These are phyloP conservation scores for Curvularia spicifera DNA, from an alignment of 2,329 filamentous ascomycete species.

Conservation along the genomic window DNA sequence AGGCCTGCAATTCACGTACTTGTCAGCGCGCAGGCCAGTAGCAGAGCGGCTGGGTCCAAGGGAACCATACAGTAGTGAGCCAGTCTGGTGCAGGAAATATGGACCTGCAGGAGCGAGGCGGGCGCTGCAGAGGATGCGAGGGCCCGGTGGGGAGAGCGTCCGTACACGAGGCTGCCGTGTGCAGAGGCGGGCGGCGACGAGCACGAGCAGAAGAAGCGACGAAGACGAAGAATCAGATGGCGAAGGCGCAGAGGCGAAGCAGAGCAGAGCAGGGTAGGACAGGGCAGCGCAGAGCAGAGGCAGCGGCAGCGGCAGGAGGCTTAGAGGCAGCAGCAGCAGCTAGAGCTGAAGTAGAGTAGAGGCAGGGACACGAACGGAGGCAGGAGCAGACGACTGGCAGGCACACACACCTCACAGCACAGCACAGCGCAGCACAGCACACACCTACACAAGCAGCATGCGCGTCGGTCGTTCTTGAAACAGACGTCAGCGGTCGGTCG, in stretches of 20 bases:
- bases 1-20: constrained; percentile 20
- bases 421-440: neutral
- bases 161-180: neutral
- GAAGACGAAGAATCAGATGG: neutral
- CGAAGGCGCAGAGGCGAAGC: neutral
- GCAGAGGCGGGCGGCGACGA: neutral
- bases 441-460: constrained; percentile 14
- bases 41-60: constrained; percentile 6
- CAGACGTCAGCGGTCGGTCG: constrained; percentile 34
- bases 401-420: too few relatives aligned
- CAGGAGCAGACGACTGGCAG: neutral
- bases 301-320: neutral
- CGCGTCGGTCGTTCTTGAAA: constrained; percentile 28
- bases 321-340: neutral
- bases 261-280: neutral
- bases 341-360: neutral
- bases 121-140: neutral
- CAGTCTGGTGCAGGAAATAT: constrained; percentile 17
- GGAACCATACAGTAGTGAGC: constrained; percentile 7
- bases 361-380: neutral
- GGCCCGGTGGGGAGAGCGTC: too few relatives aligned
- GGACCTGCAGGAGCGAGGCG: constrained; percentile 19
- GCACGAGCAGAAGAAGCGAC: neutral
- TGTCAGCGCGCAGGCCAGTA: constrained; percentile 13
- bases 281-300: neutral